These are phyloP conservation scores for Exserohilum rostratum DNA, from an alignment of 2,329 filamentous ascomycete species.

Conservation along the genomic window DNA sequence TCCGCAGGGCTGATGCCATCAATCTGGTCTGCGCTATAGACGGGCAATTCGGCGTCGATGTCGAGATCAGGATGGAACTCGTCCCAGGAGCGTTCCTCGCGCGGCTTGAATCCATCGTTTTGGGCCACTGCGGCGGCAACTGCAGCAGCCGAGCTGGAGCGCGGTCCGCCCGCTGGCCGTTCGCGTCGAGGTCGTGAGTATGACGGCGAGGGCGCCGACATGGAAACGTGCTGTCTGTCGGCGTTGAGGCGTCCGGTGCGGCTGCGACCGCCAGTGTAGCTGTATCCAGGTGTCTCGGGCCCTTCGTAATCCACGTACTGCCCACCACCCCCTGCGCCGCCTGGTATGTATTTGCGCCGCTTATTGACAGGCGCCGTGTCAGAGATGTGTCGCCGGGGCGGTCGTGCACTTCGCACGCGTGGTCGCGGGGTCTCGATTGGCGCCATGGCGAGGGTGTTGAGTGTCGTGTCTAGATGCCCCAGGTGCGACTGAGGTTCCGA, in stretches of 20 bases:
- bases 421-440: constrained; percentile 44
- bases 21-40: constrained; percentile 83
- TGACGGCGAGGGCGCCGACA: constrained; percentile 56
- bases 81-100: constrained; percentile 96
- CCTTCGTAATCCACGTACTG: constrained; percentile 78
- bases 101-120: constrained; percentile 94
- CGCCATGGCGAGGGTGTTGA: constrained; percentile 38
- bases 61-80: constrained; percentile 97
- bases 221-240: constrained; percentile 48
- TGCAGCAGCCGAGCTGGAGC: constrained; percentile 85
- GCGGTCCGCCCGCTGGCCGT: constrained; percentile 60
- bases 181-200: constrained; percentile 47
- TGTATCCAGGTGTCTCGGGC: constrained; percentile 59
- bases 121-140: constrained; percentile 87
- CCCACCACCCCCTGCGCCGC: constrained; percentile 83
- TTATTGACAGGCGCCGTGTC: constrained; percentile 53
- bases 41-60: constrained; percentile 78
- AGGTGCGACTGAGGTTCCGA: constrained; percentile 31
- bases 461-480: constrained; percentile 31
- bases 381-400: constrained; percentile 41
- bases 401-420: constrained; percentile 46
- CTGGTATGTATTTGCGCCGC: constrained; percentile 73
- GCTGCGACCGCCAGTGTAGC: constrained; percentile 58
- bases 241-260: constrained; percentile 60
- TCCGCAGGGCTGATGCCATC: constrained; percentile 67